Percentiles rank a stretch among this genome's conserved stretches.
Conservation (phyloP, 1,284 basidiomycete genomes). For the Pseudozyma hubeiensis region DNA sequence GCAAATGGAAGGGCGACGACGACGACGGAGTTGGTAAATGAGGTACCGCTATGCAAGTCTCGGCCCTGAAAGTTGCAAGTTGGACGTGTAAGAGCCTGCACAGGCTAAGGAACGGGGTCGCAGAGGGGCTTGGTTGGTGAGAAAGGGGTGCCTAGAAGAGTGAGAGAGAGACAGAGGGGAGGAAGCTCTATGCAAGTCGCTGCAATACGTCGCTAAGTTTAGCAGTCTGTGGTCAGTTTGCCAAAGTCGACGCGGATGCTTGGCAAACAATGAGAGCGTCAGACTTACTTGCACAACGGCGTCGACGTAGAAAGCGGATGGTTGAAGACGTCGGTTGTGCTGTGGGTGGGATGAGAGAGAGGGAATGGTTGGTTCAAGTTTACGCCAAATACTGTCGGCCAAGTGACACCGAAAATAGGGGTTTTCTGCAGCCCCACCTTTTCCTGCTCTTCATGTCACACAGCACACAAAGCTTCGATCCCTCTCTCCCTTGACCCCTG, state of each 20-base stretch:
- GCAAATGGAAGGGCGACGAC: conserved; percentile 1
- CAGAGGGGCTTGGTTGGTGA: background rate
- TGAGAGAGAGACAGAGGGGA: no score
- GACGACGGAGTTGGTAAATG: conserved; percentile 16
- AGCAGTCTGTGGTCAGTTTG: no score
- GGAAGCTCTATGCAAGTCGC: no score
- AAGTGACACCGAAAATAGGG: conserved; percentile 23
- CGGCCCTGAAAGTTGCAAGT: background rate
- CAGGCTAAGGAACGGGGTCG: background rate
- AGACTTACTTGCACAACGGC: no score
- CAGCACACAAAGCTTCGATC: background rate
- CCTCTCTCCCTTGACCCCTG: background rate
- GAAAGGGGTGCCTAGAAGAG: no score
- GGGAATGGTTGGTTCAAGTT: background rate
- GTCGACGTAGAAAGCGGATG: no score
- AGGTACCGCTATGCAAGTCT: conserved; percentile 3
- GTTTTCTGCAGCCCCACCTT: conserved; percentile 16
- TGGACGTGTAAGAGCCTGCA: background rate
- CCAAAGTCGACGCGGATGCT: no score
- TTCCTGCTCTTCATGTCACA: background rate
- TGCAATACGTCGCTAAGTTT: no score
- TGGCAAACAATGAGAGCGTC: no score
- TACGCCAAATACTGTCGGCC: background rate
- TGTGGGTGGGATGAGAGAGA: background rate
- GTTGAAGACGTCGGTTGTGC: no score